These are phyloP conservation scores for Cystobasidium sp. DNA, from an alignment of 1,284 basidiomycete genomes.

Conservation along the genomic window DNA sequence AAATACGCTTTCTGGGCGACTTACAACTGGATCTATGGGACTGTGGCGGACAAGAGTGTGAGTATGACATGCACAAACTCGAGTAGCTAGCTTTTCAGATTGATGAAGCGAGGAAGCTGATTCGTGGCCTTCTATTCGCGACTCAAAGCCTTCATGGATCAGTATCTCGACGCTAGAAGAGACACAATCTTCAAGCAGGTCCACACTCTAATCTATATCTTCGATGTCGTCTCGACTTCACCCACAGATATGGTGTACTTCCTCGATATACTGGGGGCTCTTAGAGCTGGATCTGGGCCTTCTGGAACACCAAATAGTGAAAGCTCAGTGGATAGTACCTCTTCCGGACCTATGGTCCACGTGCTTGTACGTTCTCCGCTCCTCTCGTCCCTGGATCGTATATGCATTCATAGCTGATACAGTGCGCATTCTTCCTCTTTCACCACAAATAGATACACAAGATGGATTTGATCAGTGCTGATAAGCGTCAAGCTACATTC, in stretches of 20 bases:
- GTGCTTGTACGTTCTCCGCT: slow-evolving; percentile 64
- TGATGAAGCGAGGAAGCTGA: no score
- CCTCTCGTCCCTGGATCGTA: background rate
- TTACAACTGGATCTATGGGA: slow-evolving; percentile 93
- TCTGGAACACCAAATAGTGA: slow-evolving; percentile 25
- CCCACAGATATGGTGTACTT: slow-evolving; percentile 77
- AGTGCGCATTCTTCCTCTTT: background rate
- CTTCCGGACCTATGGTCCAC: slow-evolving; percentile 56
- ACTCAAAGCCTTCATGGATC: slow-evolving; percentile 81
- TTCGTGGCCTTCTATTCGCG: background rate
- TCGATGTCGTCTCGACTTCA: slow-evolving; percentile 69
- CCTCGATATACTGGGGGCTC: slow-evolving; percentile 77
- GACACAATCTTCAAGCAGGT: slow-evolving; percentile 93
- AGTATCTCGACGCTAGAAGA: slow-evolving; percentile 86
- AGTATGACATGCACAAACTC: background rate
- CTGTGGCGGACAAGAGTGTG: slow-evolving; percentile 88
- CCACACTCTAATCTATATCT: slow-evolving; percentile 96
- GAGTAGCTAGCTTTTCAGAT: background rate
- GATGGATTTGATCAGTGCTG: slow-evolving; percentile 75
- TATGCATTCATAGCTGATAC: background rate
- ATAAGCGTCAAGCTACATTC: slow-evolving; percentile 66
- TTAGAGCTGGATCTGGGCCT: slow-evolving; percentile 58
- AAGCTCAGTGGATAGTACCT: slow-evolving; percentile 10
- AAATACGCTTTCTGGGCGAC: slow-evolving; percentile 93
- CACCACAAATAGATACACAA: slow-evolving; percentile 81